A percentile compares a stretch with the other conserved stretches of the same genome.
Evolutionary conservation across 805 yeast genomes (phyloP).

Genomic region (Metschnikowia lachancei): DNA sequence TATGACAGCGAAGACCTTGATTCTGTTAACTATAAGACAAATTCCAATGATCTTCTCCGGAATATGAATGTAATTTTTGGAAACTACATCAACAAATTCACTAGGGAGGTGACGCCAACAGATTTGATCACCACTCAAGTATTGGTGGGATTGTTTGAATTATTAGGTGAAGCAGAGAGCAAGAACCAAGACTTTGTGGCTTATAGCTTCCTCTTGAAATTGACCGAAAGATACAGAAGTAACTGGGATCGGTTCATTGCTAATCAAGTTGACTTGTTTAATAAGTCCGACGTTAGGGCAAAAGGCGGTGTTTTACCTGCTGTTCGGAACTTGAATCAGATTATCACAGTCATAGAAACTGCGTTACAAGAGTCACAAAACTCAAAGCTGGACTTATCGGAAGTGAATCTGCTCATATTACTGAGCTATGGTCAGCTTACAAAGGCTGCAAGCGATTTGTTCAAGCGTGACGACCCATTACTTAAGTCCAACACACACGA

Average conservation of each 20-base stretch:
- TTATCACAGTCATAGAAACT: conserved; percentile 34
- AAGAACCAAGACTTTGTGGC: conserved; percentile 59
- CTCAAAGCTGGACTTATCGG: conserved; percentile 9
- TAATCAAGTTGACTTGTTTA: conserved; percentile 45
- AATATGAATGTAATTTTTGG: conserved; percentile 50
- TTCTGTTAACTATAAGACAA: conserved; percentile 39
- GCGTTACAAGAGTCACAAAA: conserved; percentile 24
- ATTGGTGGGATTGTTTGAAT: conserved; percentile 30
- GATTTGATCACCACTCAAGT: conserved; percentile 36
- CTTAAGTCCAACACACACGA: conserved; percentile 43
- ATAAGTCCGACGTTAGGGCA: conserved; percentile 35
- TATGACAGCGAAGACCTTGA: conserved; percentile 31
- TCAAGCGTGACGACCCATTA: conserved; percentile 42
- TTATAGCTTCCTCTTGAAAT: conserved; percentile 47
- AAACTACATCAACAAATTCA: conserved; percentile 32
- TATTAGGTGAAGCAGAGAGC: conserved; percentile 37
- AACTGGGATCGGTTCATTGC: conserved; percentile 62
- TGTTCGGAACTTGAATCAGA: conserved; percentile 33
- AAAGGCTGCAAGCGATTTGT: conserved; percentile 34
- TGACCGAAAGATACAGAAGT: conserved; percentile 48
- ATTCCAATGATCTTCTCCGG: conserved; percentile 46
- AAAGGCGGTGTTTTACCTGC: conserved; percentile 37
- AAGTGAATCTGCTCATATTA: conserved; percentile 26
- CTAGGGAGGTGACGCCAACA: conserved; percentile 36
- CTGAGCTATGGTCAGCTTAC: conserved; percentile 34